phyloP scores from a whole-genome alignment of 2,329 filamentous ascomycete species.

The Cordyceps cicadae region DNA sequence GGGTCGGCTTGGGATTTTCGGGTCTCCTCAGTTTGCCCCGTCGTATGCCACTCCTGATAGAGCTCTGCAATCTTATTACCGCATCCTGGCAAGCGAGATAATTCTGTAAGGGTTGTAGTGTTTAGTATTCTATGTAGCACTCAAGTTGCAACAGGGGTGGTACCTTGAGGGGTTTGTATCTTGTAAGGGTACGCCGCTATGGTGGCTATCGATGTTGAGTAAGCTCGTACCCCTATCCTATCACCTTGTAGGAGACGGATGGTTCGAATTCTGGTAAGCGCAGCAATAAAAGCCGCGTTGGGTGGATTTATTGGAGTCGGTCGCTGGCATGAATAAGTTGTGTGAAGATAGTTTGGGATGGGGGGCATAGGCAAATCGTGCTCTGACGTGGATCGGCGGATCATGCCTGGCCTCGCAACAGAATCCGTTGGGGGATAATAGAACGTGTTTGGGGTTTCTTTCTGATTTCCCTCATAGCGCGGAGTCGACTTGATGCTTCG shows the following conservation, averaged over 20 bases:
- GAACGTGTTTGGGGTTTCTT: background rate
- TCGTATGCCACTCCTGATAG: conserved; percentile 63
- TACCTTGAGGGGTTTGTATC: conserved; percentile 35
- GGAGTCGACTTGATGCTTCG: background rate
- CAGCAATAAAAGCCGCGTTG: conserved; percentile 66
- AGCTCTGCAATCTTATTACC: conserved; percentile 69
- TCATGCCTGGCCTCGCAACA: conserved; percentile 31
- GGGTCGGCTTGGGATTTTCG: conserved; percentile 55
- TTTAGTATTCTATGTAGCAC: background rate
- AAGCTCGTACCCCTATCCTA: conserved; percentile 73
- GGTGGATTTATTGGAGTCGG: conserved; percentile 60
- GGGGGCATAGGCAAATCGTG: conserved; percentile 59
- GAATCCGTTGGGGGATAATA: background rate
- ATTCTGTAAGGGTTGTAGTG: conserved; percentile 26
- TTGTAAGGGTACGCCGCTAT: conserved; percentile 68
- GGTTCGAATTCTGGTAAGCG: conserved; percentile 66
- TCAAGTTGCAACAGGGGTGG: background rate
- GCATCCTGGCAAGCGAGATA: conserved; percentile 64
- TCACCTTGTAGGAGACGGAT: conserved; percentile 65
- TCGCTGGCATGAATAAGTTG: conserved; percentile 69
- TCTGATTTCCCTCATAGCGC: background rate
- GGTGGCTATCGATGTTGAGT: conserved; percentile 77
- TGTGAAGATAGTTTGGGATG: conserved; percentile 57
- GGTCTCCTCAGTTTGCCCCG: conserved; percentile 55
- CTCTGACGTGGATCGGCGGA: conserved; percentile 69